Conservation (phyloP, 495 filamentous ascomycete genomes). For the Parathielavia hyrcaniae region DNA sequence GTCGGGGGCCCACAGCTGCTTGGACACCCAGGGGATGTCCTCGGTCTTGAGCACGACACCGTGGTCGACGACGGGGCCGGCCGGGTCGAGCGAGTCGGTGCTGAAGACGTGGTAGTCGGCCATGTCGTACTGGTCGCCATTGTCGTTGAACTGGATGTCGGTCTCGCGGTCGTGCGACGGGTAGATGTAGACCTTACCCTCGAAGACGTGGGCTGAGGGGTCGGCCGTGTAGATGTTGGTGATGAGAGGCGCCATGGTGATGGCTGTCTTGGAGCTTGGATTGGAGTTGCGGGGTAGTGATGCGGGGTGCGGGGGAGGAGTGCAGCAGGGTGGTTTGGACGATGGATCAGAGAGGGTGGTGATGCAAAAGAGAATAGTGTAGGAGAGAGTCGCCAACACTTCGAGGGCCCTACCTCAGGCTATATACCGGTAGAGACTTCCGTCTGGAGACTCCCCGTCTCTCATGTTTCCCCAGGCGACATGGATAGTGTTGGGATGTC, state of each 20-base stretch:
- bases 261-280: neutral
- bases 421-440: constrained; percentile 12
- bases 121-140: constrained; percentile 81
- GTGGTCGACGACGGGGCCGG: constrained; percentile 52
- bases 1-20: constrained; percentile 62
- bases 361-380: constrained; percentile 4
- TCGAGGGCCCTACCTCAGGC: constrained; percentile 3
- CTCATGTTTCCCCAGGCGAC: neutral
- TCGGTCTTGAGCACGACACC: constrained; percentile 48
- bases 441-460: neutral
- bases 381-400: neutral
- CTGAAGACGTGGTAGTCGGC: constrained; percentile 62
- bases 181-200: constrained; percentile 58
- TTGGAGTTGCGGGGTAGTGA: constrained; percentile 14
- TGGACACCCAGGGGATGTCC: constrained; percentile 57
- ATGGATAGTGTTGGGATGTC: neutral
- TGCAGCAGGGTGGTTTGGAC: neutral
- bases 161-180: constrained; percentile 60
- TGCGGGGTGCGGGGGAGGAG: constrained; percentile 11
- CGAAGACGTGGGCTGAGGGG: constrained; percentile 61
- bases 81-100: constrained; percentile 41
- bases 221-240: constrained; percentile 65
- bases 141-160: constrained; percentile 62
- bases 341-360: constrained; percentile 1
- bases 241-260: constrained; percentile 48